These are phyloP conservation scores for Astrephomene gubernaculifera DNA, from an alignment of 139 green algal genomes.

Conservation along the genomic window DNA sequence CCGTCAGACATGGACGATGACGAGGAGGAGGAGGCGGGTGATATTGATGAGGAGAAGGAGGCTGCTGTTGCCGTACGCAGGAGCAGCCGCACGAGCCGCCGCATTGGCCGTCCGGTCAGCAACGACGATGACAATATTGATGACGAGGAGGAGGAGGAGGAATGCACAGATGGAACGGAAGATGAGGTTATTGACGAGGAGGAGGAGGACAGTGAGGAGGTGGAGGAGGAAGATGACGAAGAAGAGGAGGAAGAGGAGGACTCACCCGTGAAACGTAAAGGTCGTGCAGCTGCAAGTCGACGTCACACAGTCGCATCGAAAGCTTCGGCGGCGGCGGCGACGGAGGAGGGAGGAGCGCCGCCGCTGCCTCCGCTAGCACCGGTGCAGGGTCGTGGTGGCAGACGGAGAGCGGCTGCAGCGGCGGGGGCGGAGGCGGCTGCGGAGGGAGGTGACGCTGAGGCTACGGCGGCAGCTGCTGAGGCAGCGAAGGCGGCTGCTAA, in stretches of 20 bases:
- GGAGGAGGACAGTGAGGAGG: too few relatives aligned
- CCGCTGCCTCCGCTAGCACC: neutral
- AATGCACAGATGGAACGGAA: neutral
- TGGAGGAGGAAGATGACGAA: neutral
- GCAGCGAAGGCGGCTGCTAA: neutral
- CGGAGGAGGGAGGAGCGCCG: neutral
- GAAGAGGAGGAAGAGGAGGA: neutral
- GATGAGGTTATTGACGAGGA: neutral
- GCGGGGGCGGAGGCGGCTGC: neutral
- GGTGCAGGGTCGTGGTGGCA: neutral
- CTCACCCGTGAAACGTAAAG: neutral
- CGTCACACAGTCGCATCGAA: neutral
- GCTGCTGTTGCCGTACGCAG: too few relatives aligned
- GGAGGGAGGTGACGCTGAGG: neutral
- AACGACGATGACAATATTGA: too few relatives aligned
- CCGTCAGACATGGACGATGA: too few relatives aligned
- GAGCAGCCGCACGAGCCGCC: too few relatives aligned
- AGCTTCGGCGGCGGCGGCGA: neutral
- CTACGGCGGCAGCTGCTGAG: neutral
- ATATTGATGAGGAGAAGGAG: too few relatives aligned
- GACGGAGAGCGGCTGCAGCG: neutral
- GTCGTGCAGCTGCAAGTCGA: neutral
- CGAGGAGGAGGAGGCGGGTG: too few relatives aligned
- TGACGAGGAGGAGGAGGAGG: neutral
- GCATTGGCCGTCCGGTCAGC: too few relatives aligned